These are phyloP conservation scores for Poterioochromonas sp. DNA, from an alignment of 352 stramenopile genomes.

Conservation along the genomic window DNA sequence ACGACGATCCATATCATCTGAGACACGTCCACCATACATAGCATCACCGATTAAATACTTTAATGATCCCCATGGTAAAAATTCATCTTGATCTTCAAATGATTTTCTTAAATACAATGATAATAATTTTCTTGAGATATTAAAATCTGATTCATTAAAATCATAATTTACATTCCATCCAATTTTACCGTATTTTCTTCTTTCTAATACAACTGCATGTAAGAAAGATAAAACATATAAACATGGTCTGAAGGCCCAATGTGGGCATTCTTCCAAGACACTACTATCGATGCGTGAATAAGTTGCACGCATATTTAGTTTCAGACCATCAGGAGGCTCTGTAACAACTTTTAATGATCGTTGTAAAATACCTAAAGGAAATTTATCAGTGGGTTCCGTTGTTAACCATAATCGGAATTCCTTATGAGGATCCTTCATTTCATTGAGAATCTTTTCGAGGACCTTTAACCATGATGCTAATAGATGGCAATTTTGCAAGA, in stretches of 20 bases:
- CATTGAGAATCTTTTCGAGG: constrained; percentile 80
- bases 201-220: constrained; percentile 84
- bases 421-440: constrained; percentile 67
- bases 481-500: constrained; percentile 83
- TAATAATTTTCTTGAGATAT: constrained; percentile 77
- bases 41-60: constrained; percentile 89
- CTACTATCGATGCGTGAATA: constrained; percentile 77
- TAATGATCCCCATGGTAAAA: constrained; percentile 82
- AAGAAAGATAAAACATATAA: constrained; percentile 89
- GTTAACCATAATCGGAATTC: constrained; percentile 90
- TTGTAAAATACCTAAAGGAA: constrained; percentile 86
- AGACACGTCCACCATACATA: constrained; percentile 92
- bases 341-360: constrained; percentile 88
- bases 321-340: constrained; percentile 84
- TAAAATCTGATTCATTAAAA: constrained; percentile 92
- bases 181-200: constrained; percentile 91
- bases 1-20: constrained; percentile 86
- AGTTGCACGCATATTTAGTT: constrained; percentile 88
- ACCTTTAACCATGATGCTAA: constrained; percentile 80
- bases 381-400: constrained; percentile 84
- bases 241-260: constrained; percentile 76
- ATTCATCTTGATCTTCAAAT: constrained; percentile 76
- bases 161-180: constrained; percentile 93
- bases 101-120: constrained; percentile 84
- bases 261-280: constrained; percentile 80